These are phyloP conservation scores for Fragaria ananassa DNA, from an alignment of 306 rosid genomes.

Conservation along the genomic window DNA sequence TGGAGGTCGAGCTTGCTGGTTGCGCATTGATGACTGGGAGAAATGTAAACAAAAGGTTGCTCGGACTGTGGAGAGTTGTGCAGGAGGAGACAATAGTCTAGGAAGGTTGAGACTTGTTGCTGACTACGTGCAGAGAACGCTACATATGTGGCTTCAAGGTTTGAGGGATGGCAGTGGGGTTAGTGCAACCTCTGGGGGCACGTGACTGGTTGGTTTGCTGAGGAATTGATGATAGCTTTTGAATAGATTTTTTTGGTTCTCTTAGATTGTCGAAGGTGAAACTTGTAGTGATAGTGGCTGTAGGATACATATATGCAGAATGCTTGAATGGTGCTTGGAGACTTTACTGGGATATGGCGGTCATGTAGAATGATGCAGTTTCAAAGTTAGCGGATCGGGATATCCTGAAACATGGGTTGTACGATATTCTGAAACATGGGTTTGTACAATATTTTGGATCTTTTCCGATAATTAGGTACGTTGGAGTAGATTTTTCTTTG, in stretches of 20 bases:
- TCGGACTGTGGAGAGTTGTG: slow-evolving; percentile 65
- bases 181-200: slow-evolving; percentile 54
- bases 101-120: slow-evolving; percentile 93
- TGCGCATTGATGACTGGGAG: slow-evolving; percentile 86
- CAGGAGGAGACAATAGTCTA: slow-evolving; percentile 67
- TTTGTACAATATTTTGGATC: slow-evolving; percentile 26
- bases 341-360: slow-evolving; percentile 11
- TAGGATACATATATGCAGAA: slow-evolving; percentile 22
- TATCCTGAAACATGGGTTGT: slow-evolving; percentile 28
- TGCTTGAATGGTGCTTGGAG: slow-evolving; percentile 12
- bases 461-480: slow-evolving; percentile 27
- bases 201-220: slow-evolving; percentile 38
- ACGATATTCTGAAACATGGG: slow-evolving; percentile 6
- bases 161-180: slow-evolving; percentile 71
- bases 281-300: slow-evolving; percentile 26
- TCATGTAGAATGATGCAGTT: slow-evolving; percentile 4
- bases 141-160: slow-evolving; percentile 80
- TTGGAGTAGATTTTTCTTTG: neutral
- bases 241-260: slow-evolving; percentile 14
- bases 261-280: slow-evolving; percentile 20
- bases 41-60: slow-evolving; percentile 75
- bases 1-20: slow-evolving; percentile 97
- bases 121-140: slow-evolving; percentile 77
- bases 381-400: slow-evolving; percentile 37
- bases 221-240: slow-evolving; percentile 11